Percentiles rank a stretch among this genome's conserved stretches.
These are phyloP conservation scores for Metschnikowia lachancei DNA, from an alignment of 805 yeast genomes.

Conservation along the genomic window DNA sequence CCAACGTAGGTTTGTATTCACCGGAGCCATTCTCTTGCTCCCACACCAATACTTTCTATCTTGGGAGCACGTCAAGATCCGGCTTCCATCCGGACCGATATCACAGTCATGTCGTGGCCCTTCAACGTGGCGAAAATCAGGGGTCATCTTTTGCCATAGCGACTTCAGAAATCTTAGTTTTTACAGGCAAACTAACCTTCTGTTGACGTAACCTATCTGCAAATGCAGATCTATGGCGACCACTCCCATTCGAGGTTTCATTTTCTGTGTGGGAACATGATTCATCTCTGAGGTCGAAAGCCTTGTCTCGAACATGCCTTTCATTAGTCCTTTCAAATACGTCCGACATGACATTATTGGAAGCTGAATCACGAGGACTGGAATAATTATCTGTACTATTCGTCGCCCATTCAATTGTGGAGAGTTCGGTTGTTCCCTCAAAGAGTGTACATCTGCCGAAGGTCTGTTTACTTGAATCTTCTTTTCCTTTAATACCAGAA, in stretches of 20 bases:
- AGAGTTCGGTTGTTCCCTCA: background rate
- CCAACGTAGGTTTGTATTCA: slow-evolving; percentile 79
- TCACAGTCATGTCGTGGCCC: slow-evolving; percentile 91
- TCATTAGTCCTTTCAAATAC: slow-evolving; percentile 2
- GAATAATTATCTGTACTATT: background rate
- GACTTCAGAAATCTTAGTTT: background rate
- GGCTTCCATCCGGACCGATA: slow-evolving; percentile 80
- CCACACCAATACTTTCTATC: slow-evolving; percentile 99
- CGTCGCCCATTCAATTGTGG: background rate
- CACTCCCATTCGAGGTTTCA: background rate
- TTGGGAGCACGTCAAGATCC: slow-evolving; percentile 94
- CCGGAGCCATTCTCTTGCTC: slow-evolving; percentile 60
- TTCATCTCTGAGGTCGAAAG: background rate
- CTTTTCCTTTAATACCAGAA: slow-evolving; percentile 22
- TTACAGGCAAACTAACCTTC: background rate
- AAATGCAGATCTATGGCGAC: background rate
- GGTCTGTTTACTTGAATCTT: slow-evolving; percentile 8
- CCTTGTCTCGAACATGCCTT: background rate
- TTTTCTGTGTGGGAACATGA: background rate
- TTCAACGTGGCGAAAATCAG: slow-evolving; percentile 60
- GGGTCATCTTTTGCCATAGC: no score
- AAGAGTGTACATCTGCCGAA: background rate
- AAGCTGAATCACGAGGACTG: background rate
- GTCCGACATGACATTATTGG: background rate
- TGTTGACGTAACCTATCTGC: background rate